Percentiles rank a stretch among this genome's conserved stretches.
phyloP scores from a whole-genome alignment of 2,329 filamentous ascomycete genomes.

The Fusarium duplospermum region DNA sequence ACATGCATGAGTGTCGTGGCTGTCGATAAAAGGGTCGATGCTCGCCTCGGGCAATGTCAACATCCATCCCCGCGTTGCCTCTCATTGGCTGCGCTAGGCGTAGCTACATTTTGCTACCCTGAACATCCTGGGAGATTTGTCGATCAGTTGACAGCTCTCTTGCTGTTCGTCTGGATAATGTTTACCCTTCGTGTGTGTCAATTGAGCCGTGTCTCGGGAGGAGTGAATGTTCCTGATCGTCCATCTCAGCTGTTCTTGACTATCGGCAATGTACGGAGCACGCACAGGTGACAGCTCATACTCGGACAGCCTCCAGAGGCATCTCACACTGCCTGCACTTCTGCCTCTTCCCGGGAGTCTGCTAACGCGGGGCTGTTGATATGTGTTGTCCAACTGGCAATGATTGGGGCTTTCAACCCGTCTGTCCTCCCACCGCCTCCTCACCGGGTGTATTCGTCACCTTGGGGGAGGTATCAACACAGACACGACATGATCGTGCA shows the following conservation, averaged over 20 bases:
- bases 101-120: constrained; percentile 23
- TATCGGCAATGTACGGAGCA: not conserved
- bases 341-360: constrained; percentile 2
- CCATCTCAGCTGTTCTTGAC: not conserved
- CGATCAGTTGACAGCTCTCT: constrained; percentile 3
- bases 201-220: not conserved
- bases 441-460: not conserved
- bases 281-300: constrained; percentile 28
- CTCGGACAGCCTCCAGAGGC: not conserved
- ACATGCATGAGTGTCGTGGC: constrained; percentile 61
- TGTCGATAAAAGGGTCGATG: constrained; percentile 56
- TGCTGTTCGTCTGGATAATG: not conserved
- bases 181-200: not conserved
- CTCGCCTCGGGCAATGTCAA: constrained; percentile 19
- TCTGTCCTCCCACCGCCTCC: not conserved
- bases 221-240: not conserved
- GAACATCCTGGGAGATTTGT: constrained; percentile 10
- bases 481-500: constrained; percentile 4
- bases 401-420: constrained; percentile 15
- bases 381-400: constrained; percentile 13
- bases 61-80: constrained; percentile 32
- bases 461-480: not conserved
- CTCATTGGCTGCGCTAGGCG: constrained; percentile 29
- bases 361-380: constrained; percentile 8
- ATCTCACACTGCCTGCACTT: constrained; percentile 4